Conservation (phyloP, 495 filamentous ascomycete species). For the Entonaema liquescens region DNA sequence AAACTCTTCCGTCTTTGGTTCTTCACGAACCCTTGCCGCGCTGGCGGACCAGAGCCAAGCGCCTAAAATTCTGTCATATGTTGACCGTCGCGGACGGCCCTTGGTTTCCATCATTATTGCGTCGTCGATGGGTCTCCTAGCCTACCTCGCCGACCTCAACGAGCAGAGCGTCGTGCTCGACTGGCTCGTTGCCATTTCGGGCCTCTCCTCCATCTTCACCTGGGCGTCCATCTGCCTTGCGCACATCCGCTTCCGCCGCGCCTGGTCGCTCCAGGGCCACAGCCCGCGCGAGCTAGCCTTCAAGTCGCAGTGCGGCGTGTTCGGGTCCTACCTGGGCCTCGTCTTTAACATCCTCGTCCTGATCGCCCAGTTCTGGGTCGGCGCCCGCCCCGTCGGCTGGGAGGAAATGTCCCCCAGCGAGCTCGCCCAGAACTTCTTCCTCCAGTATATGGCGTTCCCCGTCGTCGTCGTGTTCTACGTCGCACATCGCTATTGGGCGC, state of each 20-base stretch:
- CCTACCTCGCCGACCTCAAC: constrained; percentile 76
- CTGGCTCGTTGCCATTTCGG: constrained; percentile 92
- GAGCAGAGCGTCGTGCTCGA: constrained; percentile 71
- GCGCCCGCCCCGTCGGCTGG: constrained; percentile 78
- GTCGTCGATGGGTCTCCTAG: constrained; percentile 75
- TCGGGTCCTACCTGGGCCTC: constrained; percentile 87
- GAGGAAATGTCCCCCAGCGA: constrained; percentile 50
- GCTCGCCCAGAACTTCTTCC: constrained; percentile 73
- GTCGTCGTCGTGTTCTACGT: constrained; percentile 81
- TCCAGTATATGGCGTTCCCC: constrained; percentile 82
- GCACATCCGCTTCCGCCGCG: constrained; percentile 91
- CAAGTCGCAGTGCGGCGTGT: constrained; percentile 77
- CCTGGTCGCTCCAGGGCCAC: constrained; percentile 76
- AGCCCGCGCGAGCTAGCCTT: constrained; percentile 80
- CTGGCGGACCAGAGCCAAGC: constrained; percentile 88
- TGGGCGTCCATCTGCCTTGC: constrained; percentile 89
- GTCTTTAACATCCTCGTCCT: constrained; percentile 82
- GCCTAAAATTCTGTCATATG: constrained; percentile 77
- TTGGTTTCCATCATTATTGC: constrained; percentile 76
- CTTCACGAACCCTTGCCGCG: constrained; percentile 84
- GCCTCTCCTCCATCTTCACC: constrained; percentile 89
- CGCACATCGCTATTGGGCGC: constrained; percentile 79
- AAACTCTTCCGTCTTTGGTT: constrained; percentile 87
- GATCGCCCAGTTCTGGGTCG: constrained; percentile 93
- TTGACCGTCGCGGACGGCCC: constrained; percentile 85